A percentile compares a stretch with the other conserved stretches of the same genome.
Conservation (phyloP, 768 basidiomycete species). For the Leccinum rimulosum region DNA sequence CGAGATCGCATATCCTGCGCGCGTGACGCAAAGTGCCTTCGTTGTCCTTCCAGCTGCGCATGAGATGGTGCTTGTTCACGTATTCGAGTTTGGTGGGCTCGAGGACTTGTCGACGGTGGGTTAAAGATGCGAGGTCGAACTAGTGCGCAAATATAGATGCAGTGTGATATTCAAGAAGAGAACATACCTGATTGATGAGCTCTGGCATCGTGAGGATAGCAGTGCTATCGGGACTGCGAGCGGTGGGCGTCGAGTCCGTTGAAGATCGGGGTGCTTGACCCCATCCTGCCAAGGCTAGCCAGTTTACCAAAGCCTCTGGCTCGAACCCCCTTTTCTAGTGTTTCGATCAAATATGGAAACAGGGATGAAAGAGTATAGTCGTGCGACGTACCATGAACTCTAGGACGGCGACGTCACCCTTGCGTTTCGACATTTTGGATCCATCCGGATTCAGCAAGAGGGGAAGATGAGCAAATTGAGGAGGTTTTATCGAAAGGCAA, state of each 20-base stretch:
- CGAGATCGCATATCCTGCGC: conserved; percentile 45
- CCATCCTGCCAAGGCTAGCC: conserved; percentile 95
- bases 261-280: conserved; percentile 50
- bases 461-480: conserved; percentile 89
- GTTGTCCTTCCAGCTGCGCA: conserved; percentile 48
- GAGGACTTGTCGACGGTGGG: conserved; percentile 80
- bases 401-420: conserved; percentile 82
- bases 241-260: conserved; percentile 18
- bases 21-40: conserved; percentile 55
- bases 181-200: conserved; percentile 61
- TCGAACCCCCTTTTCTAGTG: conserved; percentile 84
- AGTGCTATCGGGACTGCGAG: conserved; percentile 63
- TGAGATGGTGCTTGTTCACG: conserved; percentile 85
- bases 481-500: conserved; percentile 65
- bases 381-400: conserved; percentile 71
- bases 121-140: conserved; percentile 78
- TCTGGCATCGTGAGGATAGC: conserved; percentile 56
- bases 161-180: not conserved
- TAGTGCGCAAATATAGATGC: conserved; percentile 22
- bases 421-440: conserved; percentile 92
- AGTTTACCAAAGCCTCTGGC: conserved; percentile 84
- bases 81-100: conserved; percentile 79
- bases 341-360: not conserved
- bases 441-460: conserved; percentile 88
- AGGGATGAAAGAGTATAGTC: not conserved